phyloP scores from a whole-genome alignment of 768 basidiomycete genomes.

The Lactifluus piperatus region DNA sequence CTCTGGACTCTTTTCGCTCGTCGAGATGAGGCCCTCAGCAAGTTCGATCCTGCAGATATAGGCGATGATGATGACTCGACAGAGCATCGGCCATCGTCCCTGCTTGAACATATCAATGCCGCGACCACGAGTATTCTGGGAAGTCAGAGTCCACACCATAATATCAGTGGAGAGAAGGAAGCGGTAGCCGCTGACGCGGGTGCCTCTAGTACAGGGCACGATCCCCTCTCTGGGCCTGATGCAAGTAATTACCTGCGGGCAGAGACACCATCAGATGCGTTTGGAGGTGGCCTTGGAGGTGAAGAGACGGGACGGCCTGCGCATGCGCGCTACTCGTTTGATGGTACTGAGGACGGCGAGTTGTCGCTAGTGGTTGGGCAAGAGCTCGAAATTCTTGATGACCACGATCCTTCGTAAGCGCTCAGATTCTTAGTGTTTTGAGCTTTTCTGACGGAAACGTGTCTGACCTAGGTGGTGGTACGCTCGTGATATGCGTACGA shows the following conservation, averaged over 20 bases:
- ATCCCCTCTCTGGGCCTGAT: constrained; percentile 60
- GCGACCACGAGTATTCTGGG: constrained; percentile 81
- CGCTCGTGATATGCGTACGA: constrained; percentile 69
- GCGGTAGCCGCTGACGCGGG: constrained; percentile 35
- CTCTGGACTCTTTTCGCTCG: constrained; percentile 84
- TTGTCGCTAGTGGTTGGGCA: constrained; percentile 57
- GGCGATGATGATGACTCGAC: constrained; percentile 66
- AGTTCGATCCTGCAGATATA: constrained; percentile 53
- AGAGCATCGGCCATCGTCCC: constrained; percentile 75
- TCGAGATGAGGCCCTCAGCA: constrained; percentile 61
- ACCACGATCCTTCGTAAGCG: constrained; percentile 70
- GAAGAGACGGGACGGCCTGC: constrained; percentile 60
- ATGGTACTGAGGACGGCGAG: constrained; percentile 72
- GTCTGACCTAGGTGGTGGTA: constrained; percentile 77
- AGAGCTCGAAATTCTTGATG: constrained; percentile 71
- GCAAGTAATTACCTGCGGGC: constrained; percentile 71
- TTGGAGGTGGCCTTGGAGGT: constrained; percentile 47
- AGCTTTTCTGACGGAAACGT: constrained; percentile 11
- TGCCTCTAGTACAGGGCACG: constrained; percentile 29
- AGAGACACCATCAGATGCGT: constrained; percentile 71
- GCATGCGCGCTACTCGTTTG: constrained; percentile 77
- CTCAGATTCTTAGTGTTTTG: background rate
- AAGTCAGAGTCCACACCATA: constrained; percentile 31
- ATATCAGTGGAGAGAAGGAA: constrained; percentile 44
- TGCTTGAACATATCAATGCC: constrained; percentile 86